Conservation (phyloP, 2,329 filamentous ascomycete species). For the Gaeumannomyces sp. region DNA sequence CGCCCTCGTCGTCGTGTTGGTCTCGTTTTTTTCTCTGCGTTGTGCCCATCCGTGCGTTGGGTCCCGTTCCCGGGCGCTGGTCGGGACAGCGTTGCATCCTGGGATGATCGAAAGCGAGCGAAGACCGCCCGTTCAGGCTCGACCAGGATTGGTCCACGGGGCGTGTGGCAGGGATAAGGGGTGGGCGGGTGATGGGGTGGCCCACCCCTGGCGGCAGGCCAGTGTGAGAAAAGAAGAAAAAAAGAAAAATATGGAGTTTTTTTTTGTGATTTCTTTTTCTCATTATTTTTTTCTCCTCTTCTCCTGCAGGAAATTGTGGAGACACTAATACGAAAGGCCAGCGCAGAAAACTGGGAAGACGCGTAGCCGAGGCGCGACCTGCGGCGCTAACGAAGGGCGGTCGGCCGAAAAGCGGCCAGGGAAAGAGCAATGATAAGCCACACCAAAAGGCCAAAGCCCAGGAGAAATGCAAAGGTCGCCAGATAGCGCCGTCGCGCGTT, state of each 20-base stretch:
- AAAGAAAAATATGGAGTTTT: too few relatives aligned
- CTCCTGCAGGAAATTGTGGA: neutral
- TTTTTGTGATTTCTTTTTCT: neutral
- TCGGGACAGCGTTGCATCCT: neutral
- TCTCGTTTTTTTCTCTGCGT: neutral
- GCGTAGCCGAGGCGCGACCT: neutral
- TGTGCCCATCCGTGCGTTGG: neutral
- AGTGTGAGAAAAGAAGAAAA: neutral
- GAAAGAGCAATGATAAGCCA: neutral
- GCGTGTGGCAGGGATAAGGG: neutral
- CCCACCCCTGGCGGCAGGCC: too few relatives aligned
- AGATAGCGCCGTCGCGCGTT: neutral
- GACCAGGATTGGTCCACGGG: neutral
- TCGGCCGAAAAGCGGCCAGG: neutral
- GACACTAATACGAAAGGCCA: neutral
- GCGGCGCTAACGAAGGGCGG: neutral
- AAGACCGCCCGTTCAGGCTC: neutral
- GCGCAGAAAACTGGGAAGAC: neutral
- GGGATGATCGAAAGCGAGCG: neutral
- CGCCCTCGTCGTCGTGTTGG: neutral
- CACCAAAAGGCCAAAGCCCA: neutral
- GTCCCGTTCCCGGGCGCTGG: neutral
- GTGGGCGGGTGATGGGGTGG: neutral
- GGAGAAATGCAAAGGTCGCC: neutral
- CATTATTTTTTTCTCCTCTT: neutral